Conservation (phyloP, 2,329 filamentous ascomycete genomes). For the Thielaviopsis ethacetica region DNA sequence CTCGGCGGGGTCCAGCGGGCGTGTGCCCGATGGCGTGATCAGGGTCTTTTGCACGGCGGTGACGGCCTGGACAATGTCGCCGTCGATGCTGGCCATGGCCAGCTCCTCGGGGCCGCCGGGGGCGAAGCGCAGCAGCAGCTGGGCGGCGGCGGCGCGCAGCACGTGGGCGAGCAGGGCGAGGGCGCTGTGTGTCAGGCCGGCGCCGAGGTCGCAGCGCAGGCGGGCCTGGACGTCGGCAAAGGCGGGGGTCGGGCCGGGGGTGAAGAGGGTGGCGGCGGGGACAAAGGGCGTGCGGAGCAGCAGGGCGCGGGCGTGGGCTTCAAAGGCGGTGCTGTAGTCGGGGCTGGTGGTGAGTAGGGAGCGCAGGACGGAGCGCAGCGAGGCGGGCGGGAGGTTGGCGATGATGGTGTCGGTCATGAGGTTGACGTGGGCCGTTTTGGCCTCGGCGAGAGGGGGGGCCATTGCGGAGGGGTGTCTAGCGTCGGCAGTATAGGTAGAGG, state of each 20-base stretch:
- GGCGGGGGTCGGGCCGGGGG: not conserved
- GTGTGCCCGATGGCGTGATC: constrained; percentile 13
- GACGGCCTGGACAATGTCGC: constrained; percentile 21
- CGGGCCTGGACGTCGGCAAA: constrained; percentile 13
- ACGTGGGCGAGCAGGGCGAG: constrained; percentile 13
- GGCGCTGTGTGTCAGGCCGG: constrained; percentile 14
- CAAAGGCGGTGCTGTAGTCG: constrained; percentile 19
- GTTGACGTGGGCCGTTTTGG: constrained; percentile 25
- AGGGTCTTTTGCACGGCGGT: constrained; percentile 21
- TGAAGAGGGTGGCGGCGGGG: not conserved
- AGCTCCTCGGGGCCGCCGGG: not conserved
- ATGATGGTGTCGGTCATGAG: constrained; percentile 31
- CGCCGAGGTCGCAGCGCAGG: constrained; percentile 17
- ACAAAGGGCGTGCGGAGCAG: constrained; percentile 14
- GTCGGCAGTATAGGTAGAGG: not conserved
- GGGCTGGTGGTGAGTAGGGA: constrained; percentile 15
- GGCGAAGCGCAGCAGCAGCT: not conserved
- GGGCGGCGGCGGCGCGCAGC: constrained; percentile 5
- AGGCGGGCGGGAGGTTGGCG: constrained; percentile 25
- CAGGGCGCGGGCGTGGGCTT: constrained; percentile 18
- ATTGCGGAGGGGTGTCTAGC: not conserved
- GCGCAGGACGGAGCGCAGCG: constrained; percentile 23
- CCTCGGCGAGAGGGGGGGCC: constrained; percentile 1
- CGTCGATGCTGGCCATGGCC: constrained; percentile 14
- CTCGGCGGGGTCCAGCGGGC: constrained; percentile 13